Base-by-base conservation (phyloP, 106 monocot genomes). In the Hemerocallis citrina region DNA sequence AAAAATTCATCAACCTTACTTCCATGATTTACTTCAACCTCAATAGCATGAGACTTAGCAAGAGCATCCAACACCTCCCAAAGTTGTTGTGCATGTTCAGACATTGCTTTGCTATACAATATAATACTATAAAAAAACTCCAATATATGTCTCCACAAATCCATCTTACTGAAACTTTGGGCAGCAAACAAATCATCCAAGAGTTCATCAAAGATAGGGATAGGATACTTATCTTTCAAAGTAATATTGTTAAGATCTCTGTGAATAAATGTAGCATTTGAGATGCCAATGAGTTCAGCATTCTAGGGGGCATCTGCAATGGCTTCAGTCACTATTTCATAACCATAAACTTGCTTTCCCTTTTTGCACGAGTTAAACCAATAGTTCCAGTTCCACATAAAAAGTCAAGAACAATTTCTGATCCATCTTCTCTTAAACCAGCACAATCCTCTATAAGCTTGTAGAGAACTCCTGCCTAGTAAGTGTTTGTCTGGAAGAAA, bases 361-460 rank as follows among this genome's bases (percentile, higher is more conserved):
- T 91, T 75, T 41, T 86, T 20, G 96, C 87, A 63, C 91, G 87
- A 12, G 91, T 91, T 68, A 96, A 77, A 28, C 96, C 96, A 79
- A 96, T 96, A 12, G 91, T 96, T 58, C 96, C 96, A 58, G 87
- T 91, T 74, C 96, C 96, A 79, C 96, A 96, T 43, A 96, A 96
- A 10, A 96, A 67, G 74, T 96, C 96, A 57, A 96, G 83, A 47
- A 96, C 67, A 68, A 85, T 75, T 57, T 96, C 96, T 37, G 96
- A 91, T 32, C 83, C 75, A 84, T 96, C 84, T 59, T 91, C 95
- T 64, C 55, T 84, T 10, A 96, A 79, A 55, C 75, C 72, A 57
- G 77, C 74, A 79, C 61, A 77, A 33, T 91, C 84, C 72, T 87
- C 96, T 45, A 96, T 84, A 73, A 96, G 81, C 64, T 73, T 79